These are phyloP conservation scores for Fusarium bulbicola DNA, from an alignment of 2,329 filamentous ascomycete species.

Conservation along the genomic window DNA sequence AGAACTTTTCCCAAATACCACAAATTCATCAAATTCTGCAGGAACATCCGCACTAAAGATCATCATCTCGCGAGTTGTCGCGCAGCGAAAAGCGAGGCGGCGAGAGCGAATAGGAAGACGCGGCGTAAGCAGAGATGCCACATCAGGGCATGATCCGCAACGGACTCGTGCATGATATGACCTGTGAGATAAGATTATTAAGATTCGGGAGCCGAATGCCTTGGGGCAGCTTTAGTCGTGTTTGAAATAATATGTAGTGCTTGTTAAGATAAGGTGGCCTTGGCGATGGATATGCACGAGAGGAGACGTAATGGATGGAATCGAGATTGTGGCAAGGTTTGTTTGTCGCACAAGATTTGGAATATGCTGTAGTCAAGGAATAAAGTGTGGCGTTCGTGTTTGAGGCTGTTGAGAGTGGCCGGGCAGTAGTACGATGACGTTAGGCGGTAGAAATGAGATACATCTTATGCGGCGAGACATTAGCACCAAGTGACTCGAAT, in stretches of 20 bases:
- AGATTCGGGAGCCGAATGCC: not conserved
- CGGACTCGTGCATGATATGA: not conserved
- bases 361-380: not conserved
- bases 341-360: constrained; percentile 19
- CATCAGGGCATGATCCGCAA: not conserved
- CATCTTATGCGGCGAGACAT: not conserved
- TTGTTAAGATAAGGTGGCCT: not conserved
- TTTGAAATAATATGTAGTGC: not conserved
- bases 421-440: not conserved
- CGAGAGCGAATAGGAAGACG: not conserved
- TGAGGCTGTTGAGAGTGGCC: not conserved
- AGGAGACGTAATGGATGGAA: not conserved
- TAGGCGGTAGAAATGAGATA: not conserved
- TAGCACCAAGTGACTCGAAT: rapidly evolving
- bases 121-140: not conserved
- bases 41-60: not conserved
- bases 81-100: not conserved
- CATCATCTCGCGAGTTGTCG: not conserved
- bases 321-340: not conserved
- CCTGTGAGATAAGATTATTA: not conserved
- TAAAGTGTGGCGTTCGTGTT: not conserved
- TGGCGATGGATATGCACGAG: not conserved
- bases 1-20: not conserved
- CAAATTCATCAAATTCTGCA: rapidly evolving
- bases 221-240: not conserved